Base-by-base conservation (phyloP, 257 asterid species). In the Ocimum tenuiflorum region DNA sequence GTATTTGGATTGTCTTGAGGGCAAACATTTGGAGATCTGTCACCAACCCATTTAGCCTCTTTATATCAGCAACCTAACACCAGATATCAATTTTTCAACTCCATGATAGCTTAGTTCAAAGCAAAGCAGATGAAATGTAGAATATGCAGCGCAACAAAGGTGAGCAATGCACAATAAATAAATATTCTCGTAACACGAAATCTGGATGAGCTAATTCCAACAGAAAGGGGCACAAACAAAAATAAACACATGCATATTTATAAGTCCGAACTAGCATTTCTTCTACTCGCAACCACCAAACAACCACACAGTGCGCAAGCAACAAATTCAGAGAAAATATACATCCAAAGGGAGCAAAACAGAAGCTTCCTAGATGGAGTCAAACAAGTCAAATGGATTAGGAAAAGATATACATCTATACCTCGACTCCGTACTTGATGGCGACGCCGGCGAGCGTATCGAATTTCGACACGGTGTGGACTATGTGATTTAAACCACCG, bases 21-120 rank as follows among this genome's bases (percentile, higher is more conserved):
- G 95, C 98, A 85, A 89, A 91, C 96, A 88, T 91, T 79, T 91
- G 96, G 61, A 85, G 86, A 80, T 91, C 95, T 4, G 95, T 83
- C 49, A 82, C 89, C 81, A 91, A 78, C 12, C 96, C 96, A 70
- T 91, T 88, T 39, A 82, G 65, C 80, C 83, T 91, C 86, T 86
- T 91, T 52, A 91, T 81, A 56, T 91, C 98, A 7, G 88, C 79
- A 75, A 88, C 95, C 98, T 91, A 76, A 54, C 60, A 69, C 53
- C 45, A 61, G 41, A 75, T 62, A 33, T 42, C 20, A 50, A 23
- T 69, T 23, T 36, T 36, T 43, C 13, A 36, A 23, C 60, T 18
- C 35, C 55, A 49, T 7, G 22, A 19, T 10, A 39, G 23, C 57
- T 14, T 12, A 57, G 38, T 65, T 49, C 52, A 53, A 65, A 69